phyloP scores from a whole-genome alignment of 2,329 filamentous ascomycete species.

The Microascus cirrosus region DNA sequence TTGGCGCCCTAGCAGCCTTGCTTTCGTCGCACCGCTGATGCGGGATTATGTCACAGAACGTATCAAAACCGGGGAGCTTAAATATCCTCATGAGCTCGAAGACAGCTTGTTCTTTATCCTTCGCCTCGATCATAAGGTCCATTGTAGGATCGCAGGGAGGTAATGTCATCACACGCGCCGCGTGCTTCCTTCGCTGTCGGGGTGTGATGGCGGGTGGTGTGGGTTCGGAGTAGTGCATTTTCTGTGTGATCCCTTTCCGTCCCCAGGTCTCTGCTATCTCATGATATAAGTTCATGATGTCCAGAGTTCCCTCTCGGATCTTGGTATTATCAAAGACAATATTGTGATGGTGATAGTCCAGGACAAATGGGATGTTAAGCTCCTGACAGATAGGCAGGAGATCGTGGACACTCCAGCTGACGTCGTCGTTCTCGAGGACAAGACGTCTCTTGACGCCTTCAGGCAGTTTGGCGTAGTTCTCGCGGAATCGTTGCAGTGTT shows the following conservation, averaged over 20 bases:
- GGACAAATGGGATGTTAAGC: slow-evolving; percentile 82
- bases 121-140: slow-evolving; percentile 99
- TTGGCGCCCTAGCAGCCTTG: slow-evolving; percentile 21
- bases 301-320: slow-evolving; percentile 72
- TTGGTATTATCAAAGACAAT: slow-evolving; percentile 69
- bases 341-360: slow-evolving; percentile 94
- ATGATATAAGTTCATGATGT: slow-evolving; percentile 63
- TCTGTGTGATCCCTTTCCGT: slow-evolving; percentile 74
- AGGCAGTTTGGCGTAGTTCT: slow-evolving; percentile 59
- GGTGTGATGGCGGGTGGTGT: slow-evolving; percentile 53
- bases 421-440: slow-evolving; percentile 90
- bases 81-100: slow-evolving; percentile 89
- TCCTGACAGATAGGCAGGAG: slow-evolving; percentile 84
- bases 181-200: slow-evolving; percentile 75
- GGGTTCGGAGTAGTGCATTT: slow-evolving; percentile 94
- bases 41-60: slow-evolving; percentile 66
- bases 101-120: slow-evolving; percentile 94
- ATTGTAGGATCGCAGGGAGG: slow-evolving; percentile 74
- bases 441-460: slow-evolving; percentile 65
- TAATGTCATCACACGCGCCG: slow-evolving; percentile 63
- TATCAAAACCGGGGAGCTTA: slow-evolving; percentile 68
- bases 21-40: slow-evolving; percentile 66
- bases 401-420: slow-evolving; percentile 87
- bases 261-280: slow-evolving; percentile 78
- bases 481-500: slow-evolving; percentile 65